Evolutionary conservation across 331 rosid genomes (phyloP), one percentile per base, ranked within the genome.

Genomic region (Pyrus hybrid): DNA sequence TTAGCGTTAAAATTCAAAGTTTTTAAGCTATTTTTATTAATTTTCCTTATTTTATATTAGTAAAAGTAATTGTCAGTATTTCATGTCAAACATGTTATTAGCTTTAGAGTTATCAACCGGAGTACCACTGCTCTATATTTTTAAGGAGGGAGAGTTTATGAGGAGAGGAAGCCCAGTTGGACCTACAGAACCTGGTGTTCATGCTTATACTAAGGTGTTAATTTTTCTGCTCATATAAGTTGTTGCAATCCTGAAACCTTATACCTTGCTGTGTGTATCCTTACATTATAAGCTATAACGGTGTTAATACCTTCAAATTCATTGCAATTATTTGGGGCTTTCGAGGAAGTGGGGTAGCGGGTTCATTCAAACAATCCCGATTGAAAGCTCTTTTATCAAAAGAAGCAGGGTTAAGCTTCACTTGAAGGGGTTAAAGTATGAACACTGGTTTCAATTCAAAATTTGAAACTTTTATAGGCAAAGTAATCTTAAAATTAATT

Each of bases 111-210:
- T 80, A 63, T 70, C 83, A 33, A 80, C 76, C 10, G 80, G 83
- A 18, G 41, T 80, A 25, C 83, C 83, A 33, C 76, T 70, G 35
- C 83, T 75, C 37, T 80, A 80, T 43, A 69, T 80, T 12, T 67
- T 47, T n/a, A 80, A 75, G 63, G 76, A 80, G 8, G 72, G 67
- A 22, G 57, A 25, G 7, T 80, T 62, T 33, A 53, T 69, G 72
- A 69, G 72, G 28, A 80, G 83, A 62, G 76, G 83, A 63, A 80
- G 83, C 63, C 83, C 83, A 18, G 76, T 80, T 14, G 72, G 72
- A 51, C 83, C 80, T 28, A 49, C 76, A 12, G 73, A 75, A 62
- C 62, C 80, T 63, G 76, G 80, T 33, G 80, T 80, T 32, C 69
- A 75, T 75, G 80, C 83, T 10, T 53, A 74, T 75, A 80, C 83